Percentiles rank a stretch among this genome's conserved stretches.
These are phyloP conservation scores for Didymellaceae sp. DNA, from an alignment of 2,329 filamentous ascomycete genomes.

Conservation along the genomic window DNA sequence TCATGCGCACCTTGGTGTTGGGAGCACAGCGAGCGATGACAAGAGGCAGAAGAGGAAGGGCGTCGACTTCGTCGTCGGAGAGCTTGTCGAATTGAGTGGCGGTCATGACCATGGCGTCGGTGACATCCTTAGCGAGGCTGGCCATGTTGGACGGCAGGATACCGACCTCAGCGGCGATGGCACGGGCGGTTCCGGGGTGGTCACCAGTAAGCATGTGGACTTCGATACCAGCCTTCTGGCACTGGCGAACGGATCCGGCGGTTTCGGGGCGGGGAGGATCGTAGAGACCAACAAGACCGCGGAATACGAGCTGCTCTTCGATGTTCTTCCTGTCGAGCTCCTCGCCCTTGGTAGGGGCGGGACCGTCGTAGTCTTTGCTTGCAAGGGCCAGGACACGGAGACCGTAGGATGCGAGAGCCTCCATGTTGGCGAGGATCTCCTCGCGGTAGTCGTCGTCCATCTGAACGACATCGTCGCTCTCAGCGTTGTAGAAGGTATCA, in stretches of 20 bases:
- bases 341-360: constrained; percentile 50
- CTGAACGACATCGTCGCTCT: constrained; percentile 47
- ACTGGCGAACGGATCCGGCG: constrained; percentile 56
- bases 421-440: constrained; percentile 70
- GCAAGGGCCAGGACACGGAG: constrained; percentile 73
- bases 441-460: constrained; percentile 61
- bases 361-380: constrained; percentile 52
- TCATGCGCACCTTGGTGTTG: constrained; percentile 55
- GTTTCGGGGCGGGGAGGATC: constrained; percentile 84
- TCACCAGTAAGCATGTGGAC: constrained; percentile 58
- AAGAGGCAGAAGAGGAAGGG: constrained; percentile 48
- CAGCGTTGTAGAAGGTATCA: constrained; percentile 63
- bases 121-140: constrained; percentile 40
- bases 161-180: constrained; percentile 54
- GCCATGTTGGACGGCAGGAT: constrained; percentile 52
- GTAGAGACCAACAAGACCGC: constrained; percentile 82
- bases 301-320: constrained; percentile 72
- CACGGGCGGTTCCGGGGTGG: constrained; percentile 53
- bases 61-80: constrained; percentile 51
- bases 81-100: constrained; percentile 52
- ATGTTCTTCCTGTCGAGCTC: constrained; percentile 64
- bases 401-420: constrained; percentile 68
- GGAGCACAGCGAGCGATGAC: constrained; percentile 55
- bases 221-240: constrained; percentile 46
- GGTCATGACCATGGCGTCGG: constrained; percentile 40